These are phyloP conservation scores for Penicillium parvum DNA, from an alignment of 495 filamentous ascomycete genomes.

Conservation along the genomic window DNA sequence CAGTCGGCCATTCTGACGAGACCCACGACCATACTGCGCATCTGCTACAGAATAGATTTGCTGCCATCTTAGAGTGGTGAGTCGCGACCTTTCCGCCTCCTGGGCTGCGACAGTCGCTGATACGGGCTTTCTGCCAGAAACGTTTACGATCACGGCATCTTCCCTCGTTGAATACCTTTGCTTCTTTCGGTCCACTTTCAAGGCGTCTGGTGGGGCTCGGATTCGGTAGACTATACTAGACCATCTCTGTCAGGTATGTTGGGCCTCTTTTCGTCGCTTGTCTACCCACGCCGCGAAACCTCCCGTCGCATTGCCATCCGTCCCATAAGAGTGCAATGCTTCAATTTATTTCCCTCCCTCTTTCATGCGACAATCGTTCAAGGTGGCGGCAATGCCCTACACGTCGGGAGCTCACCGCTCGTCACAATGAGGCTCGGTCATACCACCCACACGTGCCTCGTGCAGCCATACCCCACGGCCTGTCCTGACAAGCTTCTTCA, in stretches of 20 bases:
- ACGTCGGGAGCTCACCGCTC: constrained; percentile 11
- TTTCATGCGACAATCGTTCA: neutral
- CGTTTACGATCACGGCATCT: constrained; percentile 21
- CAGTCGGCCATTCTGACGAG: constrained; percentile 20
- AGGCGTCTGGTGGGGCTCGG: constrained; percentile 8
- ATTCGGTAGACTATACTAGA: constrained; percentile 13
- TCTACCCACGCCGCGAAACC: no score
- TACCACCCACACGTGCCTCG: constrained; percentile 17
- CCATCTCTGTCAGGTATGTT: constrained; percentile 3
- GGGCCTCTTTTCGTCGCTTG: neutral
- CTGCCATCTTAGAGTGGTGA: constrained; percentile 23
- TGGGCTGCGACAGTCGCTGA: constrained; percentile 9
- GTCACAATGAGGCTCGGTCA: constrained; percentile 18
- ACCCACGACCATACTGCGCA: constrained; percentile 25
- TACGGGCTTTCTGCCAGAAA: constrained; percentile 12
- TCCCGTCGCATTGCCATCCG: no score
- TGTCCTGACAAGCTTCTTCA: neutral
- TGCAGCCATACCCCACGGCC: neutral
- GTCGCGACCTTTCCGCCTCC: constrained; percentile 8
- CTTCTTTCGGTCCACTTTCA: neutral
- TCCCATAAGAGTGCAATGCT: no score
- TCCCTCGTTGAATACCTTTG: constrained; percentile 1
- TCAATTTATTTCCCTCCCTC: no score
- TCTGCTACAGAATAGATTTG: constrained; percentile 18
- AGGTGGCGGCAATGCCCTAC: neutral